Base-by-base conservation (phyloP, 768 basidiomycete genomes). In the Clitopilus hobsonii region DNA sequence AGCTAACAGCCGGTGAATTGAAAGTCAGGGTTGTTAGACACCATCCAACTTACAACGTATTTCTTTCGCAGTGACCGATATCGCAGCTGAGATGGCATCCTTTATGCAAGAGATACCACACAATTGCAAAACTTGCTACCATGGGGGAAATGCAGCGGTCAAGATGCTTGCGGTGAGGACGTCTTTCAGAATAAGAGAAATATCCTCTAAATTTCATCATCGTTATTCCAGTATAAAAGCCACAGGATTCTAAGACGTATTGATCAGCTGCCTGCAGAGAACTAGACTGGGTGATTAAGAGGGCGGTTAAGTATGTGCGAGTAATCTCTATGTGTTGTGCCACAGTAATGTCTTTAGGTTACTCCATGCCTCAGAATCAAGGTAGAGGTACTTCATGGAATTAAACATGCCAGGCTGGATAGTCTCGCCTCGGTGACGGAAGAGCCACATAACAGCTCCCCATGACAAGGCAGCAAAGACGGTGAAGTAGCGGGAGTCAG, bases 381-480 rank as follows among this genome's bases (percentile, higher is more conserved):
- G 84, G 73, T 98, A 99, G 32, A 99, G 78, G 70, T 98, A 99
- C 55, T 80, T 83, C 95, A 97, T 98, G 16, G 89, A 91, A 73
- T 84, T 91, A 76, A 93, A 94, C 93, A 98, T 92, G 55, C 95
- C 97, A 16, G 93, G 91, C 64, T 98, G 94, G 57, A 99, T 84
- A n/a, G 86, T 86, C 72, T 98, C 88, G 49, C 90, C 85, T 20
- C 83, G 78, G 69, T 97, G 78, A 64, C 86, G 79, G 80, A 95
- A 98, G 57, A 97, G 73, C 82, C 89, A 99, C 96, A 99, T 98
- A 47, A 98, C 95, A 6, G 88, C 81, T 41, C 93, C 97, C 97
- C 97, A 98, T 27, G 87, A 81, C 13, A 98, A 61, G 0, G 94
- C 91, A 2, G 94, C 90, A 58, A 95, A 94, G 45, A 90, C 65